These are phyloP conservation scores for Apium graveolens DNA, from an alignment of 129 eudicot species.

Conservation along the genomic window DNA sequence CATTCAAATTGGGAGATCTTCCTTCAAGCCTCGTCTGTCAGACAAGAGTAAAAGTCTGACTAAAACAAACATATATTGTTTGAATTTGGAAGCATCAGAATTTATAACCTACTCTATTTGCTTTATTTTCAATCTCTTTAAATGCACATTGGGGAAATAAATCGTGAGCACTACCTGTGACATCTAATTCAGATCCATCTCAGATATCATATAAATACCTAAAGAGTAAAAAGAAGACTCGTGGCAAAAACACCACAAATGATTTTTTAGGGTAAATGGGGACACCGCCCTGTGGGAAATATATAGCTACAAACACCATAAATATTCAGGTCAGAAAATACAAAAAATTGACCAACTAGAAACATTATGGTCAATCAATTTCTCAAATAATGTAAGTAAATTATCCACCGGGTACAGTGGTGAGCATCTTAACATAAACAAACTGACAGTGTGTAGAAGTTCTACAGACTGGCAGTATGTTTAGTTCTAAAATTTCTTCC, in stretches of 20 bases:
- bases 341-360: background rate
- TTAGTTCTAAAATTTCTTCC: background rate
- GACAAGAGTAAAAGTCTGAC: background rate
- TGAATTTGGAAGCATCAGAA: background rate
- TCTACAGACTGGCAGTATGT: background rate
- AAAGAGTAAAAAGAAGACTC: background rate
- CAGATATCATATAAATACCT: background rate
- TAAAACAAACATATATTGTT: background rate
- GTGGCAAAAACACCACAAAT: background rate
- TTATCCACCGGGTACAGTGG: background rate
- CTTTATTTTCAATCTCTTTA: background rate
- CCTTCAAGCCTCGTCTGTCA: slow-evolving; percentile 93
- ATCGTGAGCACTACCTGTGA: background rate
- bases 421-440: background rate
- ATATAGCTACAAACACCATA: background rate
- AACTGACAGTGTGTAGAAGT: background rate
- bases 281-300: no score
- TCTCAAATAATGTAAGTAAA: background rate
- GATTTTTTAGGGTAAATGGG: no score
- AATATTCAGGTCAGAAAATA: background rate
- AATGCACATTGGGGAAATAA: background rate
- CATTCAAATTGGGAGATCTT: slow-evolving; percentile 49
- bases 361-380: background rate
- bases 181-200: background rate
- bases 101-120: background rate